phyloP scores from a whole-genome alignment of 108 stramenopile species.

The Pseudonitzschia multistriata region DNA sequence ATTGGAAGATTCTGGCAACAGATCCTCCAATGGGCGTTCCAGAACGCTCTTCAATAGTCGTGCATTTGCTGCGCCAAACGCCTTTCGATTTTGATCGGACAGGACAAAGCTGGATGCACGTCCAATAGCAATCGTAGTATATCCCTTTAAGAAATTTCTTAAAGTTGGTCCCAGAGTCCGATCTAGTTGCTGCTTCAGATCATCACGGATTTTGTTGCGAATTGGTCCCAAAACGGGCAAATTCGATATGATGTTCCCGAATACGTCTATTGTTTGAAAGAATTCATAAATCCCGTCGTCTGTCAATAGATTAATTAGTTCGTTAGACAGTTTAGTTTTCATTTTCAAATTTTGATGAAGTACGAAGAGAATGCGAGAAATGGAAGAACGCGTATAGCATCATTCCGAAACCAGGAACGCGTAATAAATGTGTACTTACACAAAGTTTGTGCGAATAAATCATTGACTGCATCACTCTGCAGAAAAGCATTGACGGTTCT shows the following conservation, averaged over 20 bases:
- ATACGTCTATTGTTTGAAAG: slow-evolving; percentile 57
- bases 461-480: slow-evolving; percentile 57
- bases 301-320: background rate
- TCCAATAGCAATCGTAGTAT: slow-evolving; percentile 56
- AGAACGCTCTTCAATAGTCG: slow-evolving; percentile 49
- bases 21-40: slow-evolving; percentile 34
- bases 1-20: slow-evolving; percentile 17
- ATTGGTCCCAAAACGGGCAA: slow-evolving; percentile 66
- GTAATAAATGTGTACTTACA: slow-evolving; percentile 30
- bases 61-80: slow-evolving; percentile 57
- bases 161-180: slow-evolving; percentile 57
- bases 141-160: slow-evolving; percentile 50
- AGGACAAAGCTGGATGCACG: slow-evolving; percentile 60
- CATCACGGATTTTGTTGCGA: slow-evolving; percentile 61
- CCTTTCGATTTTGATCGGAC: slow-evolving; percentile 47
- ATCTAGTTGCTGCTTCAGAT: slow-evolving; percentile 59
- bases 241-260: slow-evolving; percentile 56
- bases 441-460: slow-evolving; percentile 52
- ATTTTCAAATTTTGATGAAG: background rate
- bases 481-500: slow-evolving; percentile 59
- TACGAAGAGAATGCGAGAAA: background rate
- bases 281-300: slow-evolving; percentile 68
- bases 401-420: no score
- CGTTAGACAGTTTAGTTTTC: background rate
- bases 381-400: background rate